phyloP scores from a whole-genome alignment of 306 rosid genomes.

The Geum urbanum region DNA sequence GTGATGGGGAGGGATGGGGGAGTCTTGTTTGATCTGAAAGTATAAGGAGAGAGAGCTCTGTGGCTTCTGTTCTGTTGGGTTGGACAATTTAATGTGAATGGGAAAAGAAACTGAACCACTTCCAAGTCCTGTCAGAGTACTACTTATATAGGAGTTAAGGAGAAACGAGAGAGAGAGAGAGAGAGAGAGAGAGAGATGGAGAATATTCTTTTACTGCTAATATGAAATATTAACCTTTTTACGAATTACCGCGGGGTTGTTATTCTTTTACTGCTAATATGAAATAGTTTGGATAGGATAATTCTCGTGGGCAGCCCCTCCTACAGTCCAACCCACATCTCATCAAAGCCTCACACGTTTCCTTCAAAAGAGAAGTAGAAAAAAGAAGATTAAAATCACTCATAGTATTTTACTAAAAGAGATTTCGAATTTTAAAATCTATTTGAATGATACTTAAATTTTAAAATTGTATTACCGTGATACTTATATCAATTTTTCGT shows the following conservation, averaged over 20 bases:
- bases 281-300: too few species aligned
- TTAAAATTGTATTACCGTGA: too few species aligned
- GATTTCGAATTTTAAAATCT: too few species aligned
- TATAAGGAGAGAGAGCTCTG: background rate
- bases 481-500: too few species aligned
- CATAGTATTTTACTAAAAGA: too few species aligned
- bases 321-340: too few species aligned
- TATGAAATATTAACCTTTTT: background rate
- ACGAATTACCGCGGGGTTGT: background rate
- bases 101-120: background rate
- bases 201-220: background rate
- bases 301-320: too few species aligned
- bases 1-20: background rate
- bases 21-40: slow-evolving; percentile 2
- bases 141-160: background rate
- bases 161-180: too few species aligned
- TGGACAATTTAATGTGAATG: background rate
- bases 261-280: background rate
- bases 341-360: too few species aligned
- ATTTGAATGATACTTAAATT: too few species aligned
- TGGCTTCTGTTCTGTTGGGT: background rate
- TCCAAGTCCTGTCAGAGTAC: slow-evolving; percentile 2
- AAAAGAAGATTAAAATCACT: too few species aligned
- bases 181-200: background rate
- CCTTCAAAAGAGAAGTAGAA: too few species aligned